These are phyloP conservation scores for Sarocladiaceae sp. DNA, from an alignment of 2,329 filamentous ascomycete species.

Conservation along the genomic window DNA sequence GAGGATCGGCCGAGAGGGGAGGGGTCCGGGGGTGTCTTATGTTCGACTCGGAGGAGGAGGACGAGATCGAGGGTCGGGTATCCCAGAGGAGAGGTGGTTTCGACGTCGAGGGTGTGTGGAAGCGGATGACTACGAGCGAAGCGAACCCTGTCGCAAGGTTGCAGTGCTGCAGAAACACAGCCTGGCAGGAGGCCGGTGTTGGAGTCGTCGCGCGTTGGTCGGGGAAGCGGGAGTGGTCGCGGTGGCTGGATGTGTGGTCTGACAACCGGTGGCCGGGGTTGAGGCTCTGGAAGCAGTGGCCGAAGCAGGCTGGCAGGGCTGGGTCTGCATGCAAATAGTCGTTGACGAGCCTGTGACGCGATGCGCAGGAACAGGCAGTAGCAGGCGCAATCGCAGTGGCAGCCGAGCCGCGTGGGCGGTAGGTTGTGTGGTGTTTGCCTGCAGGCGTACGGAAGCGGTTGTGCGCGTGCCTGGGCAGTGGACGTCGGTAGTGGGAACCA, in stretches of 20 bases:
- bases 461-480: background rate
- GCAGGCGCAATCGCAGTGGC: conserved; percentile 2
- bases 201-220: background rate
- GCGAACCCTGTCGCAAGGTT: conserved; percentile 5
- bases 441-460: background rate
- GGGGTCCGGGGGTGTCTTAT: conserved; percentile 6
- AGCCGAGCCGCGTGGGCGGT: conserved; percentile 7
- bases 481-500: background rate
- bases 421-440: too few relatives aligned
- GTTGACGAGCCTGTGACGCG: conserved; percentile 3
- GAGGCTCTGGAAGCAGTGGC: background rate
- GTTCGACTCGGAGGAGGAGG: background rate
- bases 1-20: conserved; percentile 7
- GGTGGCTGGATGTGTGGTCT: background rate
- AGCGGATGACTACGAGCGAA: conserved; percentile 1
- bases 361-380: conserved; percentile 6
- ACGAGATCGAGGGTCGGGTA: conserved; percentile 5
- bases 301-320: background rate
- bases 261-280: background rate
- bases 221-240: conserved; percentile 3
- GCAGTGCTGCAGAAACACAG: conserved; percentile 7
- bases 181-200: background rate
- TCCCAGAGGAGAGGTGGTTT: background rate
- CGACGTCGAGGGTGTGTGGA: background rate
- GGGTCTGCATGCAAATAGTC: too few relatives aligned